A percentile compares a stretch with the other conserved stretches of the same genome.
phyloP scores from a whole-genome alignment of 225 moss, liverwort and hornwort species.

The Physcomitrium patens region DNA sequence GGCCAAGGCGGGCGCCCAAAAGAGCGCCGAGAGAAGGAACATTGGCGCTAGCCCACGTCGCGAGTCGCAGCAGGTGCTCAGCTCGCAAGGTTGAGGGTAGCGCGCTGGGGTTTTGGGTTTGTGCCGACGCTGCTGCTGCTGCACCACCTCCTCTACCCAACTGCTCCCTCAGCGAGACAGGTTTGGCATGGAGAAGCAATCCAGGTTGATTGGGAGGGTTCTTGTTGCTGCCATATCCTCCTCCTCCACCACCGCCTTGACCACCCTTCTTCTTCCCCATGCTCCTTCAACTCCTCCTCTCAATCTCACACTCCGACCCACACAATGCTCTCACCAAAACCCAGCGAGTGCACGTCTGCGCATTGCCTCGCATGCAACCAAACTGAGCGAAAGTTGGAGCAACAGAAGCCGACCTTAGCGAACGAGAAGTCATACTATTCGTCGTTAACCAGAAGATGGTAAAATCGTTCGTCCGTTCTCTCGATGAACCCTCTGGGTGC shows the following conservation, averaged over 20 bases:
- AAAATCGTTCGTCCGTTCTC: too few relatives aligned
- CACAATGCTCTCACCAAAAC: neutral
- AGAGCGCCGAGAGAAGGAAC: slow-evolving; percentile 66
- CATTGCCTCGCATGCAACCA: too few relatives aligned
- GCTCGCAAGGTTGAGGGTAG: slow-evolving; percentile 50
- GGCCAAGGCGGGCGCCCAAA: slow-evolving; percentile 58
- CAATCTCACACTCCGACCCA: neutral
- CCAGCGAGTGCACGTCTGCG: neutral
- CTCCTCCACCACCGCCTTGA: slow-evolving; percentile 16
- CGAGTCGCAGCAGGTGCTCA: slow-evolving; percentile 62
- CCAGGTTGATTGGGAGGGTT: slow-evolving; percentile 19
- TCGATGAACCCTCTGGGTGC: too few relatives aligned
- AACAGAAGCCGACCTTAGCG: too few relatives aligned
- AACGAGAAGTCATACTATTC: too few relatives aligned
- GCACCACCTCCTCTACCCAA: slow-evolving; percentile 17
- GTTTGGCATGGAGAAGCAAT: slow-evolving; percentile 24
- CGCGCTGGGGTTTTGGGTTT: slow-evolving; percentile 25
- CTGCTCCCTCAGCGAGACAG: slow-evolving; percentile 48
- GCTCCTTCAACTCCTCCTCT: neutral
- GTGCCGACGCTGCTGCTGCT: slow-evolving; percentile 10
- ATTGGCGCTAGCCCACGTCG: slow-evolving; percentile 68
- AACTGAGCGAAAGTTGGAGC: too few relatives aligned
- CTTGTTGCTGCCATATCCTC: slow-evolving; percentile 39
- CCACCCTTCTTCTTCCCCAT: slow-evolving; percentile 38
- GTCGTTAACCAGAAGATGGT: too few relatives aligned